phyloP scores from a whole-genome alignment of 2,329 filamentous ascomycete genomes.

The Penicillium sclerotigenum region DNA sequence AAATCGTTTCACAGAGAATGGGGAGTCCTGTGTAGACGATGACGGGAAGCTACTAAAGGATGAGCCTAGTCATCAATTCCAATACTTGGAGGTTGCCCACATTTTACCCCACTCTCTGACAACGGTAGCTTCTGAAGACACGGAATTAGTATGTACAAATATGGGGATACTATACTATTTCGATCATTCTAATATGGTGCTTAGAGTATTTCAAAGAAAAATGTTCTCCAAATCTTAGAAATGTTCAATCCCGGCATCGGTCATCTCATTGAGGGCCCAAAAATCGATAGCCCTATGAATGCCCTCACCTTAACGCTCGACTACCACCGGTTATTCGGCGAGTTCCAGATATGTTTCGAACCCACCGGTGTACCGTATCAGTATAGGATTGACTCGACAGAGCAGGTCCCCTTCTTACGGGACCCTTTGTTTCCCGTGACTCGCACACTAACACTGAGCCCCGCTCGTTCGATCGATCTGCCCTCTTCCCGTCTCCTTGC shows the following conservation, averaged over 20 bases:
- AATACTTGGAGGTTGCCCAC: not conserved
- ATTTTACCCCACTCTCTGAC: not conserved
- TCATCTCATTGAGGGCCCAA: not conserved
- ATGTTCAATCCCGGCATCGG: not conserved
- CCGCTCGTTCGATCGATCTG: slow-evolving; percentile 33
- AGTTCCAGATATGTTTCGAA: not conserved
- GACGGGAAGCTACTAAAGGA: not conserved
- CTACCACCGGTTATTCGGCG: not conserved
- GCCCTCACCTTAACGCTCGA: not conserved
- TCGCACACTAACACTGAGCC: slow-evolving; percentile 23
- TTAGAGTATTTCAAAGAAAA: not conserved
- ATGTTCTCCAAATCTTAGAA: not conserved
- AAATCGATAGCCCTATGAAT: not conserved
- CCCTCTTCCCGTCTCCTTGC: slow-evolving; percentile 27
- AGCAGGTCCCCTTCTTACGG: slow-evolving; percentile 16
- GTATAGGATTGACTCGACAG: slow-evolving; percentile 21
- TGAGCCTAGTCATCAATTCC: not conserved
- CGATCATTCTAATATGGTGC: not conserved
- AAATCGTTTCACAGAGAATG: not conserved
- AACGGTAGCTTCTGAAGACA: not conserved
- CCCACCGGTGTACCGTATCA: slow-evolving; percentile 7
- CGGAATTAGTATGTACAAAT: not conserved
- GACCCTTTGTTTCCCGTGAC: slow-evolving; percentile 22
- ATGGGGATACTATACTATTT: not conserved
- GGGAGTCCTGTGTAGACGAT: not conserved